Base-by-base conservation (phyloP, 371 early-diverging fungal genomes). In the Mucor mucedo region DNA sequence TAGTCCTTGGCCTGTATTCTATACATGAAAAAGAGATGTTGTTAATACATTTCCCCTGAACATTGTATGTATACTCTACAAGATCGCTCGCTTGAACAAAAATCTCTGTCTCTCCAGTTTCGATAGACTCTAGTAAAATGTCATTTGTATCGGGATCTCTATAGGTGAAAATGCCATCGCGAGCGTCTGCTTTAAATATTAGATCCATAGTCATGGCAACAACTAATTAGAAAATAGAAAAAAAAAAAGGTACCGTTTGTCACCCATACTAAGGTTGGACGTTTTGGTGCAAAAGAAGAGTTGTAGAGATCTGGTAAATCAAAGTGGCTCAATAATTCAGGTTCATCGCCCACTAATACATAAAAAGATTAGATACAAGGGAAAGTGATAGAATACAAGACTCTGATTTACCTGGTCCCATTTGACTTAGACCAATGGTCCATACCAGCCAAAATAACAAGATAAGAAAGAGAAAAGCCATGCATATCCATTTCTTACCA, bases 291-390 rank as follows among this genome's bases (percentile, higher is more conserved):
- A 62, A 84, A 87, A 0, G 82, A 78, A n/a, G 49, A 27, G 33
- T 85, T 87, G 64, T 78, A 85, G 32, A 87, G 66, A 56, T 87
- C 85, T 35, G 82, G 75, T 35, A 87, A 75, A 50, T 79, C 80
- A 35, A 80, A 75, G 21, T 77, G 76, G 5, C 61, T 68, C 14
- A 33, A 28, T 27, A 6, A 39, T 29, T 9, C 28, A 14, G 21
- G 28, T 50, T 41, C 41, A 39, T 63, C 57, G 21, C 13, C 33
- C 28, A 30, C 63, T 63, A 41, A 21, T 21, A 21, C 21, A 21
- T 21, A 21, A 21, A 21, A 21, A 10, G 21, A 49, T 39, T 35
- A 39, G 7, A 39, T 9, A 2, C 4, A 39, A 10, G 52, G 52
- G 10, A 32, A n/a, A 2, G 2, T 9, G 33, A 4, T 45, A 0